Evolutionary conservation across 257 asterid species (phyloP), one percentile per base, ranked within the genome.

Genomic region (Anisodus tanguticus): DNA sequence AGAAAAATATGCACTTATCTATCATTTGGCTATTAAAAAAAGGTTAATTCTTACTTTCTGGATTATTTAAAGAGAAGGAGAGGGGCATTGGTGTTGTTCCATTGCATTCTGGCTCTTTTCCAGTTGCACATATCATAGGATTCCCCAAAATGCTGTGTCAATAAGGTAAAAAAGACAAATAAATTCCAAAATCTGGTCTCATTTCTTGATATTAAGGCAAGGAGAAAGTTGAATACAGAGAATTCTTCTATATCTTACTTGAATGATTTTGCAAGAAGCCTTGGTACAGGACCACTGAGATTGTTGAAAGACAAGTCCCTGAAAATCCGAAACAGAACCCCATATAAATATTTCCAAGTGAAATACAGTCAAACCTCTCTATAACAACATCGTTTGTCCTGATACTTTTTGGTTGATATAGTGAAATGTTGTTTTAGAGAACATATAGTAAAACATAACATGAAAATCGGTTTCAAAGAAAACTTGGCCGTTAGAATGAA

Each of bases 261-360:
- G 92, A 94, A 91, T 22, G 98, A 92, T 88, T 94, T 93, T 8
- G 97, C 95, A 81, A 92, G 91, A 84, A 95, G 87, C 82, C 88
- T 93, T 2, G 97, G 99, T 88, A 95, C 87, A 43, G 98, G 91
- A 83, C 97, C 97, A 83, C 97, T 97, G 83, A 97, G 86, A 88
- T 96, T 93, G 86, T 96, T 96, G 95, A 88, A 94, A 37, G 99
- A 96, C 91, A 96, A 87, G 85, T 96, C 99, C 90, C 99, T 95
- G 85, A 54, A 85, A 85, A 77, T 85, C 8, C 26, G 82, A 41
- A 77, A 17, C 70, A 72, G 82, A 81, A 63, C 37, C 63, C 64
- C 7, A 51, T 7, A 83, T 31, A 17, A 2, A 71, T 49, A 81
- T 22, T 84, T 6, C 85, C 19, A 39, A 80, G 17, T 74, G 43